Percentiles rank a stretch among this genome's conserved stretches.
Evolutionary conservation across 805 yeast genomes (phyloP).

Genomic region (Henningerozyma blattae): DNA sequence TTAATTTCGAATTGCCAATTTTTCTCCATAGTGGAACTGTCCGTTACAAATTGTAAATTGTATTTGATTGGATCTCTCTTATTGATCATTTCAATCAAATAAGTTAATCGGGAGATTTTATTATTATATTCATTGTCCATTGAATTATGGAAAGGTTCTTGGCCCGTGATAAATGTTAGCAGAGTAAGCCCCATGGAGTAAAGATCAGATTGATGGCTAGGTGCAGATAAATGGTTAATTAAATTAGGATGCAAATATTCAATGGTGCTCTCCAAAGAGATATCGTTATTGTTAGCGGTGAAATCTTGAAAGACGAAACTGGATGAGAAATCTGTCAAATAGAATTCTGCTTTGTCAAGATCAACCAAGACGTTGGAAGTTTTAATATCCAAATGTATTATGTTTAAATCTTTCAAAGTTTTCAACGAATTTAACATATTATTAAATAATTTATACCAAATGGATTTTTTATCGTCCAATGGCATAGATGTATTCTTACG

Average conservation of each 20-base stretch:
- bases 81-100: constrained; percentile 9
- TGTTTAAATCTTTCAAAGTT: constrained; percentile 3
- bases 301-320: not conserved
- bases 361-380: constrained; percentile 11
- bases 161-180: constrained; percentile 8
- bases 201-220: constrained; percentile 7
- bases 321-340: constrained; percentile 12
- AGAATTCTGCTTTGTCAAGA: constrained; percentile 2
- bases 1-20: not conserved
- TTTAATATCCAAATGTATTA: constrained; percentile 14
- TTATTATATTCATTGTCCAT: constrained; percentile 3
- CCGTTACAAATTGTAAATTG: constrained; percentile 4
- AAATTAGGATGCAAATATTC: constrained; percentile 14
- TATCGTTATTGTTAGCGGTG: not conserved
- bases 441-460: constrained; percentile 7
- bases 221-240: constrained; percentile 1
- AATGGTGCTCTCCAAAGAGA: constrained; percentile 7
- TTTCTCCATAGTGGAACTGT: not conserved
- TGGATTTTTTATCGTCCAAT: not conserved
- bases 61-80: constrained; percentile 11
- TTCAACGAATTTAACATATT: constrained; percentile 5
- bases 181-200: constrained; percentile 12
- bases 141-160: constrained; percentile 10
- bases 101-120: constrained; percentile 5
- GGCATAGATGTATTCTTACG: not conserved